Percentiles rank a stretch among this genome's conserved stretches.
phyloP scores from a whole-genome alignment of 768 basidiomycete genomes.

The Kondoa subrosea region DNA sequence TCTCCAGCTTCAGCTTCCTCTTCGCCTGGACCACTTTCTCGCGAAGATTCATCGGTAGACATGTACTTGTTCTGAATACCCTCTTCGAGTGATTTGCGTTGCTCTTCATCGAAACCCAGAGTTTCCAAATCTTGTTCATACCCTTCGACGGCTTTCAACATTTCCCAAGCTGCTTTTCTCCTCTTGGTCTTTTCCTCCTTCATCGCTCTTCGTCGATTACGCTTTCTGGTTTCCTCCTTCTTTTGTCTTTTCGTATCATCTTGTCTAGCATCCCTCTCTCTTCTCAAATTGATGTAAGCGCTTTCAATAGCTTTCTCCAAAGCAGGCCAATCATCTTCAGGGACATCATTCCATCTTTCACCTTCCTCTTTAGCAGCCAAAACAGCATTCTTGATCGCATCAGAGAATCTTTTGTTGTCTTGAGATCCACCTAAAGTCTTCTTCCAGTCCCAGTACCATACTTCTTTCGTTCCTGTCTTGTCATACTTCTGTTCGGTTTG shows the following conservation, averaged over 20 bases:
- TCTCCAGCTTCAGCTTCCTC: not conserved
- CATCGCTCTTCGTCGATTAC: slow-evolving; percentile 8
- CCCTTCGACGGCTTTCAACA: not conserved
- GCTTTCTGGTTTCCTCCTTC: slow-evolving; percentile 16
- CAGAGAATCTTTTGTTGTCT: slow-evolving; percentile 10
- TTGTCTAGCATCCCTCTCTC: slow-evolving; percentile 9
- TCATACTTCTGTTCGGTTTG: not conserved
- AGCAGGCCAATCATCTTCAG: slow-evolving; percentile 13
- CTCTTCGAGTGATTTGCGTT: not conserved
- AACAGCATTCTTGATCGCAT: slow-evolving; percentile 8
- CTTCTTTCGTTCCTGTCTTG: not conserved
- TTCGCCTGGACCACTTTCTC: not conserved
- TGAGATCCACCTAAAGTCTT: slow-evolving; percentile 12
- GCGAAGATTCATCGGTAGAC: slow-evolving; percentile 10
- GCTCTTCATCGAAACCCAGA: not conserved
- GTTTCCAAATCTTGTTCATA: not conserved
- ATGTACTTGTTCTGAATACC: slow-evolving; percentile 16
- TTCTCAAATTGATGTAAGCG: slow-evolving; percentile 17
- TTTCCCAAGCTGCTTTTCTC: not conserved
- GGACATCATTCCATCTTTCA: slow-evolving; percentile 8
- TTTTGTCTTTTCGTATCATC: slow-evolving; percentile 11
- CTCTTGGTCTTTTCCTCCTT: slow-evolving; percentile 15
- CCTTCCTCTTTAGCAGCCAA: not conserved
- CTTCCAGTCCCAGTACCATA: slow-evolving; percentile 17
- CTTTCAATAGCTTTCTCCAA: slow-evolving; percentile 13